Percentiles rank a stretch among this genome's conserved stretches.
phyloP scores from a whole-genome alignment of 2,329 filamentous ascomycete genomes.

The Calonectria naviculata region DNA sequence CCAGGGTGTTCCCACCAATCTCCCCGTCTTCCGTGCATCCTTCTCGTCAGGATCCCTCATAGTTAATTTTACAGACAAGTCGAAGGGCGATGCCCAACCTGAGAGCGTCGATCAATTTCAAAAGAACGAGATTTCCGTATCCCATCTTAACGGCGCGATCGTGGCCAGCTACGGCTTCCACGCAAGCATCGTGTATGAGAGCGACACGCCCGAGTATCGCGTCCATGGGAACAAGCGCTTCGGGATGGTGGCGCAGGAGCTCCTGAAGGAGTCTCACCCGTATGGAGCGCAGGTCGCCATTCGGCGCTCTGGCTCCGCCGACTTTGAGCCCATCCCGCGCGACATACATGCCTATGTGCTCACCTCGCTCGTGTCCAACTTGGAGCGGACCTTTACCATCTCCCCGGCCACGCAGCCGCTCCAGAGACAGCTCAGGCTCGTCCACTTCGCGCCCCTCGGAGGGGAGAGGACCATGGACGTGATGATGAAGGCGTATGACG shows the following conservation, averaged over 20 bases:
- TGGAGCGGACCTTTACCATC: conserved; percentile 86
- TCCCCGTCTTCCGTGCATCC: conserved; percentile 72
- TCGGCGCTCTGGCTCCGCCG: conserved; percentile 24
- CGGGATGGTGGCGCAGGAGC: conserved; percentile 82
- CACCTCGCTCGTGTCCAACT: conserved; percentile 79
- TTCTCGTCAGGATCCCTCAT: conserved; percentile 70
- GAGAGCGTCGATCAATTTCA: conserved; percentile 26
- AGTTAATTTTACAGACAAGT: conserved; percentile 50
- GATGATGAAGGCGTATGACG: conserved; percentile 74
- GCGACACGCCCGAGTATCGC: conserved; percentile 85
- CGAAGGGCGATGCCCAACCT: background rate
- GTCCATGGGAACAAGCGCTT: conserved; percentile 83
- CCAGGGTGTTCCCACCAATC: conserved; percentile 60
- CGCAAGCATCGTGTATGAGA: conserved; percentile 88
- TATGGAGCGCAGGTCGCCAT: conserved; percentile 59
- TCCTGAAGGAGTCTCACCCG: conserved; percentile 67
- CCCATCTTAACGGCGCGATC: conserved; percentile 76
- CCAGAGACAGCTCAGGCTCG: conserved; percentile 76
- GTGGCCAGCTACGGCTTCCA: conserved; percentile 94
- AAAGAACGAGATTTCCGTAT: conserved; percentile 47
- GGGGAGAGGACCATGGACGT: conserved; percentile 79
- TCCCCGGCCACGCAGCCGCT: conserved; percentile 78
- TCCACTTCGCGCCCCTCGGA: conserved; percentile 78
- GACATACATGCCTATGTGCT: conserved; percentile 80
- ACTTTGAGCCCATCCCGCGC: conserved; percentile 44